phyloP scores from a whole-genome alignment of 192 early-diverging fungal species.

The Linnemannia hyalina region DNA sequence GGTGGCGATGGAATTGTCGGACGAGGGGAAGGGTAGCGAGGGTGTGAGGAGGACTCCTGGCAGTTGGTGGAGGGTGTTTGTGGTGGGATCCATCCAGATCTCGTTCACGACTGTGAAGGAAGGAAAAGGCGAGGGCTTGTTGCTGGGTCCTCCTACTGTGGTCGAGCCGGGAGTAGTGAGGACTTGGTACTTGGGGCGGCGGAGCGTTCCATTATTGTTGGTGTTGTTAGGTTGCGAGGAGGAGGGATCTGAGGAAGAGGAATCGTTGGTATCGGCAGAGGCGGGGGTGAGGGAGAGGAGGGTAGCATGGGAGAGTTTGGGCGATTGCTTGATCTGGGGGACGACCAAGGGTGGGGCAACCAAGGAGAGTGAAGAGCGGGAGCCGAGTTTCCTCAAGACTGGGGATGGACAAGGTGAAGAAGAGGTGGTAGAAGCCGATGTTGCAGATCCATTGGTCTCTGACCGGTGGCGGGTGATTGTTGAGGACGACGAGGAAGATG shows the following conservation, averaged over 20 bases:
- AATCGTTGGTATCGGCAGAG: neutral
- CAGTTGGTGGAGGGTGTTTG: neutral
- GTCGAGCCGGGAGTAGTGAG: neutral
- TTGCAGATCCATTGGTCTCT: neutral
- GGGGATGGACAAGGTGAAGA: neutral
- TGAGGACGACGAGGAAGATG: neutral
- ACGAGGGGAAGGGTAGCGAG: neutral
- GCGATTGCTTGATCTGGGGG: neutral
- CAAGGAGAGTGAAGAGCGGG: neutral
- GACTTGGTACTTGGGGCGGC: neutral
- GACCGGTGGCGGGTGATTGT: neutral
- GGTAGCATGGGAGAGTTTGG: neutral
- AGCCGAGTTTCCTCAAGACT: neutral
- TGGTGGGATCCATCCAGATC: neutral
- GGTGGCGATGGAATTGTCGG: neutral
- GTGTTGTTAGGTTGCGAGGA: neutral
- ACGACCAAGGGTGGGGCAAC: neutral
- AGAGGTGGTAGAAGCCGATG: neutral
- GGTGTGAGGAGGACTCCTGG: neutral
- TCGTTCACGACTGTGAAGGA: constrained; percentile 1
- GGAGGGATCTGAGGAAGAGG: neutral
- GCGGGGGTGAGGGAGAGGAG: neutral
- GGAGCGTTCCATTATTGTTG: neutral
- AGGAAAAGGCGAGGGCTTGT: neutral
- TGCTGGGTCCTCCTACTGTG: neutral